phyloP scores from a whole-genome alignment of 495 filamentous ascomycete species.

The Trichocladium antarcticum region DNA sequence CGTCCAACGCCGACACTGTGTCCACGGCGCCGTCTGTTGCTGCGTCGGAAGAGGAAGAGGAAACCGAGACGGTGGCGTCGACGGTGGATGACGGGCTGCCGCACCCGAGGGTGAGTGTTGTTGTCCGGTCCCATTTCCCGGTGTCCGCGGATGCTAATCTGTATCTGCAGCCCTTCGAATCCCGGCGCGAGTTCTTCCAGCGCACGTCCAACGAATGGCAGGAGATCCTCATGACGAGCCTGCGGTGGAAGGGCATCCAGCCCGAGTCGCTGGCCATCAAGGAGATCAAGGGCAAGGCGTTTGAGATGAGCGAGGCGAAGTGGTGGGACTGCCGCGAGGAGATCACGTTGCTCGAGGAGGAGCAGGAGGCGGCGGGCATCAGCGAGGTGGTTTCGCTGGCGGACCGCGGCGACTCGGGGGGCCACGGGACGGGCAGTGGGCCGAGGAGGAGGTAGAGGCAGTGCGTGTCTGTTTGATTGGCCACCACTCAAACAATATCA shows the following conservation, averaged over 20 bases:
- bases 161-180: slow-evolving; percentile 74
- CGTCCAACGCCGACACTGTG: slow-evolving; percentile 25
- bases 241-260: slow-evolving; percentile 48
- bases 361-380: slow-evolving; percentile 92
- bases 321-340: slow-evolving; percentile 99
- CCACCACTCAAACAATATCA: not conserved
- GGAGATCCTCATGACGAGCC: slow-evolving; percentile 58
- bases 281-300: slow-evolving; percentile 81
- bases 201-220: slow-evolving; percentile 88
- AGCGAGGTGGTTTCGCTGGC: slow-evolving; percentile 83
- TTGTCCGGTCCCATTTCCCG: not conserved
- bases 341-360: slow-evolving; percentile 83
- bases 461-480: not conserved
- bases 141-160: slow-evolving; percentile 33
- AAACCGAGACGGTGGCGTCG: slow-evolving; percentile 33
- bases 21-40: slow-evolving; percentile 20
- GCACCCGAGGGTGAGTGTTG: slow-evolving; percentile 39
- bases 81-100: slow-evolving; percentile 48
- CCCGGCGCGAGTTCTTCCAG: slow-evolving; percentile 79
- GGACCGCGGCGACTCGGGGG: slow-evolving; percentile 48
- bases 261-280: slow-evolving; percentile 63
- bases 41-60: slow-evolving; percentile 39
- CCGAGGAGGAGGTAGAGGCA: slow-evolving; percentile 28
- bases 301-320: slow-evolving; percentile 80
- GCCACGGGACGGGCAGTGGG: slow-evolving; percentile 45